Percentiles rank a stretch among this genome's conserved stretches.
phyloP scores from a whole-genome alignment of 2,329 filamentous ascomycete species.

The Nemania sp. region DNA sequence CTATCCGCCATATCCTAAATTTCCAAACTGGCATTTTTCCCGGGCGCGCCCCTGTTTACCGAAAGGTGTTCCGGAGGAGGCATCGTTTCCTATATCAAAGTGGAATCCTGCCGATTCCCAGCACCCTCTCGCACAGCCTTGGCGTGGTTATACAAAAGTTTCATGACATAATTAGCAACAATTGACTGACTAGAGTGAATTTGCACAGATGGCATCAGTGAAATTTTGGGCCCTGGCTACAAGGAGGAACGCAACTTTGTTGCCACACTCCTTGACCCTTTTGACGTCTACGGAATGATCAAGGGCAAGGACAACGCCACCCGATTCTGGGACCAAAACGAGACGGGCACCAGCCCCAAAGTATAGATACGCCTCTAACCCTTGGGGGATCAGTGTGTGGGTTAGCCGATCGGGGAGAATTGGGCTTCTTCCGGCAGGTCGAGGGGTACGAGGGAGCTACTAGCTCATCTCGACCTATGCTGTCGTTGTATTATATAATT shows the following conservation, averaged over 20 bases:
- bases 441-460: no score
- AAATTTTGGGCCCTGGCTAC: conserved; percentile 54
- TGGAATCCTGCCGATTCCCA: no score
- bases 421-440: not conserved
- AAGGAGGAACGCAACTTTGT: conserved; percentile 52
- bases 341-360: not conserved
- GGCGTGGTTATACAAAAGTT: not conserved
- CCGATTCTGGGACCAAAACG: conserved; percentile 43
- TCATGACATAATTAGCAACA: not conserved
- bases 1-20: not conserved
- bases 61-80: not conserved
- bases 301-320: conserved; percentile 41
- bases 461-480: no score
- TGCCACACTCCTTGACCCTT: conserved; percentile 49
- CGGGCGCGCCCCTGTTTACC: not conserved
- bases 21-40: not conserved
- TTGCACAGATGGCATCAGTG: conserved; percentile 49
- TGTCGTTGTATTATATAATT: no score
- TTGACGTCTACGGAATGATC: conserved; percentile 45
- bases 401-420: not conserved
- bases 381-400: not conserved
- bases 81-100: not conserved
- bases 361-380: not conserved
- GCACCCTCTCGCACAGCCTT: not conserved
- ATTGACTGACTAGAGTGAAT: conserved; percentile 1